Percentiles rank a stretch among this genome's conserved stretches.
Evolutionary conservation across 176 grass and related monocot genomes (phyloP).

Genomic region (Tillandsia fasciculata): DNA sequence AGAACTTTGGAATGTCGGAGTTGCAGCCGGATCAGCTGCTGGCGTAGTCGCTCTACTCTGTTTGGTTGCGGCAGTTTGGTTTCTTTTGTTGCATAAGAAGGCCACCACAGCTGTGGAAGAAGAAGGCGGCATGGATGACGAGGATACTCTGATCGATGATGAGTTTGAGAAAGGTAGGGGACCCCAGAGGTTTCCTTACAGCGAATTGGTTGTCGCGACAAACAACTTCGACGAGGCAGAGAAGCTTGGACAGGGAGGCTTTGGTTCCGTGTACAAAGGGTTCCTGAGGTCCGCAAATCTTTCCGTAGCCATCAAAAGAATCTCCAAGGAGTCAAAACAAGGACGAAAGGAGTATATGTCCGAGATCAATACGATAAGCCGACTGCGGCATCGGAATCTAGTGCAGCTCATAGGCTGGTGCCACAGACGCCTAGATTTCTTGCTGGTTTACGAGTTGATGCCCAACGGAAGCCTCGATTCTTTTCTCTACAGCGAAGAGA

Average conservation of each 20-base stretch:
- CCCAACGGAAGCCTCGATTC: no score
- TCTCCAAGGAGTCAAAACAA: slow-evolving; percentile 25
- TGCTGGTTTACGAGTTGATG: no score
- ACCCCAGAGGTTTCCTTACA: no score
- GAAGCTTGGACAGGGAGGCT: slow-evolving; percentile 45
- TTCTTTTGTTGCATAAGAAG: no score
- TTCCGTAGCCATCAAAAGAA: slow-evolving; percentile 56
- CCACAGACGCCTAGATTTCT: slow-evolving; percentile 25
- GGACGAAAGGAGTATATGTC: slow-evolving; percentile 43
- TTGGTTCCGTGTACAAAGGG: slow-evolving; percentile 51
- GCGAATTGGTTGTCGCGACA: no score
- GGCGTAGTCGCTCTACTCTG: no score
- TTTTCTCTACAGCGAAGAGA: not conserved
- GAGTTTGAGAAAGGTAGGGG: no score
- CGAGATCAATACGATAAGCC: slow-evolving; percentile 49
- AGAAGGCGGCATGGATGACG: slow-evolving; percentile 9
- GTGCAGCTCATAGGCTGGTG: slow-evolving; percentile 51
- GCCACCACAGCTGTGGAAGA: not conserved
- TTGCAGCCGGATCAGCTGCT: no score
- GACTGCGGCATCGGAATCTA: slow-evolving; percentile 42
- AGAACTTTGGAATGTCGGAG: no score
- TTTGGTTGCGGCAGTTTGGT: no score
- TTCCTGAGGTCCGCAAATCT: slow-evolving; percentile 16
- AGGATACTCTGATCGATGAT: no score
- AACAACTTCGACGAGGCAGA: no score